phyloP scores from a whole-genome alignment of 1,284 basidiomycete genomes.

The Fomitopsis schrenkii region DNA sequence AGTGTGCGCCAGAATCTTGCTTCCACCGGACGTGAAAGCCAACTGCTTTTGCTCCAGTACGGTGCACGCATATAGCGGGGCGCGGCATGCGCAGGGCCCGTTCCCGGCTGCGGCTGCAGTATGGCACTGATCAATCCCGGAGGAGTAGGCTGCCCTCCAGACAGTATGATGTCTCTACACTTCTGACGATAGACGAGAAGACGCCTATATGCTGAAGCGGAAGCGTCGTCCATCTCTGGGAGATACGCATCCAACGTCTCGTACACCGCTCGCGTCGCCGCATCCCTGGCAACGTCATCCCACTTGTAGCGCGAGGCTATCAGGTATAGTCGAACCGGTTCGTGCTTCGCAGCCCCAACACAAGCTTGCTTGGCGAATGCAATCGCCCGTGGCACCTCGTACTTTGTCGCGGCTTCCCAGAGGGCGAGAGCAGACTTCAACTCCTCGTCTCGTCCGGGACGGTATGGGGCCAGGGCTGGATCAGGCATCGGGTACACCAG shows the following conservation, averaged over 20 bases:
- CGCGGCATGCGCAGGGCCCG: too few relatives aligned
- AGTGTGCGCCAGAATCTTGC: too few relatives aligned
- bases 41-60: too few relatives aligned
- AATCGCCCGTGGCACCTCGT: neutral
- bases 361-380: neutral
- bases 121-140: too few relatives aligned
- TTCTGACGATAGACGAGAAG: constrained; percentile 7
- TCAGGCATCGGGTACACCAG: constrained; percentile 17
- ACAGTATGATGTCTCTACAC: neutral
- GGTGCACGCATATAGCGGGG: too few relatives aligned
- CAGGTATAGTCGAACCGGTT: constrained; percentile 9
- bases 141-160: neutral
- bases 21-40: too few relatives aligned
- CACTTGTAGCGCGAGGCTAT: constrained; percentile 5
- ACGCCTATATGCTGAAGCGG: constrained; percentile 10
- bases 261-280: constrained; percentile 3
- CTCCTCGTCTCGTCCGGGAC: neutral
- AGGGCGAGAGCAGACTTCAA: neutral
- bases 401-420: neutral
- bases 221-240: constrained; percentile 8
- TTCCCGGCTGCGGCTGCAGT: too few relatives aligned
- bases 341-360: neutral
- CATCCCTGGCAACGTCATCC: neutral
- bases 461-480: neutral
- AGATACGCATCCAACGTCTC: constrained; percentile 3